Conservation (phyloP, 1,139 yeast genomes). For the Geotrichum reessii region DNA sequence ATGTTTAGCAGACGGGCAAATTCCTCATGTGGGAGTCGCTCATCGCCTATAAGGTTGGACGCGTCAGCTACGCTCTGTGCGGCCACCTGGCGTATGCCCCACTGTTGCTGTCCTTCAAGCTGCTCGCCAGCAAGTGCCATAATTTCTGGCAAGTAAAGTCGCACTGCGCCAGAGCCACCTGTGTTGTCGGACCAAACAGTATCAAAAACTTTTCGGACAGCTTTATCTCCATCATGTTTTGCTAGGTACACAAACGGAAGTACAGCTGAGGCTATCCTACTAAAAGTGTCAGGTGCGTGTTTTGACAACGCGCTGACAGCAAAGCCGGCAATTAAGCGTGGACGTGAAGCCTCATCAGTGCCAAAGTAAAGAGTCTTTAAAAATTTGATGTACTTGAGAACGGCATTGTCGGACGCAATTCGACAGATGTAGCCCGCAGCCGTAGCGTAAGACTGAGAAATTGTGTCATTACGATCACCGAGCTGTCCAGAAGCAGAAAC, state of each 20-base stretch:
- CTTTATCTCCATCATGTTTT: constrained; percentile 54
- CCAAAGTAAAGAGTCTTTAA: constrained; percentile 59
- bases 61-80: constrained; percentile 67
- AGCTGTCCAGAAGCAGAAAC: constrained; percentile 55
- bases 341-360: constrained; percentile 44
- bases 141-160: constrained; percentile 69
- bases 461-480: constrained; percentile 64
- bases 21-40: constrained; percentile 13
- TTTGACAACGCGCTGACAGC: constrained; percentile 66
- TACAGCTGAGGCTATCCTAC: constrained; percentile 55
- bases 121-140: constrained; percentile 42
- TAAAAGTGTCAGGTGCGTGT: constrained; percentile 66
- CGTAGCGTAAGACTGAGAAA: constrained; percentile 70
- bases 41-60: constrained; percentile 37
- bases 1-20: constrained; percentile 45
- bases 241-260: constrained; percentile 79
- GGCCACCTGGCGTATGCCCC: constrained; percentile 61
- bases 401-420: constrained; percentile 50
- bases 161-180: constrained; percentile 65
- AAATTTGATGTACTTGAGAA: constrained; percentile 50
- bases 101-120: constrained; percentile 49
- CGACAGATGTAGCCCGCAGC: constrained; percentile 78
- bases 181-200: constrained; percentile 78
- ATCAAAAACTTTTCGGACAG: constrained; percentile 48
- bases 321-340: constrained; percentile 51